phyloP scores from a whole-genome alignment of 306 rosid genomes.

The Prunus mongolica region DNA sequence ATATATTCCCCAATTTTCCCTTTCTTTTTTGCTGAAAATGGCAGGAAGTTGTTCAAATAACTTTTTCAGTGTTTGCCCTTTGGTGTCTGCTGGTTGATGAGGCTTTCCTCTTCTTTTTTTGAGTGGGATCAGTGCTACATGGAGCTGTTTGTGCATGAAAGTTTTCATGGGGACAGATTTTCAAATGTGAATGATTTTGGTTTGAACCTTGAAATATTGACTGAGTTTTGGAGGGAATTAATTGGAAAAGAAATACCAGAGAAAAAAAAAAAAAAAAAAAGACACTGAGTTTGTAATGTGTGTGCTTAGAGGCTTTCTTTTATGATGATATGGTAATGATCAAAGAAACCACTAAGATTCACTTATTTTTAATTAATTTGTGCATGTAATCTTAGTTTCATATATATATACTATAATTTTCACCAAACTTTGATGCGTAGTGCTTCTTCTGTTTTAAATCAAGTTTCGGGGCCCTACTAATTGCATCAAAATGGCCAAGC shows the following conservation, averaged over 20 bases:
- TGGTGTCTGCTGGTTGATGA: neutral
- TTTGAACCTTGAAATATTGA: conserved; percentile 37
- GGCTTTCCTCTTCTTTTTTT: conserved; percentile 14
- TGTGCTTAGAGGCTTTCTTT: conserved; percentile 24
- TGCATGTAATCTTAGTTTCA: neutral
- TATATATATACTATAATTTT: neutral
- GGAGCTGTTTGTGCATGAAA: conserved; percentile 44
- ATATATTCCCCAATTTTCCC: neutral
- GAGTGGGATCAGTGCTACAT: conserved; percentile 29
- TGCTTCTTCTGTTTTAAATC: conserved; percentile 6
- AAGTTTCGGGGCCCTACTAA: neutral
- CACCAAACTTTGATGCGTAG: neutral
- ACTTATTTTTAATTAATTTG: neutral
- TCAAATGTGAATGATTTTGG: conserved; percentile 67
- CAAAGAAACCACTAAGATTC: neutral
- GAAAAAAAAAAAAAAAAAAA: neutral
- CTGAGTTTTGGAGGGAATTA: conserved; percentile 42
- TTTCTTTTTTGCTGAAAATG: conserved; percentile 23
- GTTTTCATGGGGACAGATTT: conserved; percentile 56
- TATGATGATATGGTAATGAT: conserved; percentile 42
- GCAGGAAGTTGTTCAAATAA: conserved; percentile 12
- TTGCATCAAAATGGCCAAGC: conserved; percentile 3
- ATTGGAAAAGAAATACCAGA: conserved; percentile 3
- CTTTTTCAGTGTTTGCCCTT: neutral
- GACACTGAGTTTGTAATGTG: neutral